Conservation (phyloP, 2,329 filamentous ascomycete genomes). For the Dryadomyces sulphureus region DNA sequence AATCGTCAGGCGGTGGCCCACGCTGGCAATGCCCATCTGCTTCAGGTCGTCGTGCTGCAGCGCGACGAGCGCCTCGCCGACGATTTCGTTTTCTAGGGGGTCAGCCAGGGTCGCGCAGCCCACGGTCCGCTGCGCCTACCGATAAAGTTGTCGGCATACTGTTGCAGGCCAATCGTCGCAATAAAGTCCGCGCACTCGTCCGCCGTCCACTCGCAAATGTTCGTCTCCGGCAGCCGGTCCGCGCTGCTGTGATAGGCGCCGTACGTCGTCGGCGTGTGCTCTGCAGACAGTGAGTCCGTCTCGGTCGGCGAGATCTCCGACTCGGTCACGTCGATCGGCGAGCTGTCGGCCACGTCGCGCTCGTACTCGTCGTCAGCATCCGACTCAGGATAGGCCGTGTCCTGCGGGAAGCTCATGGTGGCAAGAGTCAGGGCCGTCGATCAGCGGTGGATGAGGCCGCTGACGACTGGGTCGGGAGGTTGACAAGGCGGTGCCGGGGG, state of each 20-base stretch:
- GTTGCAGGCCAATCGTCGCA: constrained; percentile 59
- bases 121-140: too few relatives aligned
- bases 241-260: constrained; percentile 45
- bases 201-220: constrained; percentile 66
- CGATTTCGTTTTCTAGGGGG: constrained; percentile 71
- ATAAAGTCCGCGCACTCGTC: constrained; percentile 89
- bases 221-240: constrained; percentile 55
- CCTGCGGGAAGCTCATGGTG: constrained; percentile 46
- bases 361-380: constrained; percentile 78
- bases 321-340: constrained; percentile 47
- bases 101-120: too few relatives aligned
- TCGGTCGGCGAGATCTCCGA: constrained; percentile 57
- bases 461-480: not conserved
- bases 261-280: constrained; percentile 70
- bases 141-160: constrained; percentile 72
- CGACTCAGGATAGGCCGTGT: constrained; percentile 62
- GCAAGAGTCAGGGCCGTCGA: not conserved
- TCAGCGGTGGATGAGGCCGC: not conserved
- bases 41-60: constrained; percentile 87
- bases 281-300: constrained; percentile 53
- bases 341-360: constrained; percentile 52
- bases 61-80: constrained; percentile 78
- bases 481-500: not conserved
- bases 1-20: constrained; percentile 87
- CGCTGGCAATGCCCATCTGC: constrained; percentile 84